Evolutionary conservation across 2,329 filamentous ascomycete species (phyloP).

Genomic region (Diaporthe nobilis): DNA sequence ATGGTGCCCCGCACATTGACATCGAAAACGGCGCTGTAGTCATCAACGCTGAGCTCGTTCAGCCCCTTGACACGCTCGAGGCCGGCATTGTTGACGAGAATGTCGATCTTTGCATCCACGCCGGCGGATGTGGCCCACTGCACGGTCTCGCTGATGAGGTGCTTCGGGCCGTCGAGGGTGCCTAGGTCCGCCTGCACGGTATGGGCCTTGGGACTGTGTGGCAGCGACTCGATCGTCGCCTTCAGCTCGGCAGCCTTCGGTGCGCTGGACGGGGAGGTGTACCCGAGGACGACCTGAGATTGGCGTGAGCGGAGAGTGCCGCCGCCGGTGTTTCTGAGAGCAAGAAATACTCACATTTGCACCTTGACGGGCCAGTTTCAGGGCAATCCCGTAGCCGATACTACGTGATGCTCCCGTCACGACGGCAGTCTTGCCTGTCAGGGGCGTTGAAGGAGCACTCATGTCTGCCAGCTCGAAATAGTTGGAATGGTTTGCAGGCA

Average conservation of each 20-base stretch:
- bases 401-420: constrained; percentile 56
- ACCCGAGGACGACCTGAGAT: constrained; percentile 65
- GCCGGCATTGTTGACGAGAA: constrained; percentile 58
- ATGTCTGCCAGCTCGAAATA: not conserved
- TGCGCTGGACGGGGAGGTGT: constrained; percentile 74
- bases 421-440: constrained; percentile 55
- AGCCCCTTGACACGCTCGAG: constrained; percentile 52
- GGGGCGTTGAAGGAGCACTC: not conserved
- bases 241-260: constrained; percentile 71
- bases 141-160: constrained; percentile 44
- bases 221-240: constrained; percentile 70
- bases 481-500: not conserved
- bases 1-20: constrained; percentile 70
- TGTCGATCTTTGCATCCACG: constrained; percentile 42
- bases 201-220: constrained; percentile 45
- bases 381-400: constrained; percentile 55
- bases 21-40: constrained; percentile 68
- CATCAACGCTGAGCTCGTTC: constrained; percentile 59
- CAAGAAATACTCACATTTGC: constrained; percentile 43
- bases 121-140: constrained; percentile 34
- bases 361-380: constrained; percentile 53
- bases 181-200: constrained; percentile 46
- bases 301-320: not conserved
- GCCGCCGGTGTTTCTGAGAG: not conserved
- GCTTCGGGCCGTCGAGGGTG: constrained; percentile 43